Evolutionary conservation across 1,139 yeast species (phyloP).

Genomic region (Nakaseomyces nivariensis): DNA sequence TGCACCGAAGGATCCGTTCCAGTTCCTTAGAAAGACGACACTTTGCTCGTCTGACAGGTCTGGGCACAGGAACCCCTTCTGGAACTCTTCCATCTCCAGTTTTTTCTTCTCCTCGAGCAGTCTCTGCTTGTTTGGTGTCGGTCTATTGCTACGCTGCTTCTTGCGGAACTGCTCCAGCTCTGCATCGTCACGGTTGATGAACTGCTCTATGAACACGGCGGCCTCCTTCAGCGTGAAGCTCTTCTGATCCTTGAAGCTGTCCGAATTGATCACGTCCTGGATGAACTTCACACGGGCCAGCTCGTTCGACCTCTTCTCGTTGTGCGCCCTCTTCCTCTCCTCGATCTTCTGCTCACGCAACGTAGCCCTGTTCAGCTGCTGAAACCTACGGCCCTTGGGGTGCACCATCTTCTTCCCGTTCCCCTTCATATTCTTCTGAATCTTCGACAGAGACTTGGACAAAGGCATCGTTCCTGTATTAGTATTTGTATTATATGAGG

Average conservation of each 20-base stretch:
- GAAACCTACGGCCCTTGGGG: constrained; percentile 81
- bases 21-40: constrained; percentile 49
- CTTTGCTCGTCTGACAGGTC: constrained; percentile 54
- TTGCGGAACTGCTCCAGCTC: constrained; percentile 51
- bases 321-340: constrained; percentile 43
- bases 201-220: constrained; percentile 50
- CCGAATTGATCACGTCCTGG: constrained; percentile 49
- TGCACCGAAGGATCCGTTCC: constrained; percentile 87
- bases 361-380: constrained; percentile 77
- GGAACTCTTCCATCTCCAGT: constrained; percentile 50
- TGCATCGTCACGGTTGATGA: constrained; percentile 59
- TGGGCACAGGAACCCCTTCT: constrained; percentile 66
- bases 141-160: constrained; percentile 79
- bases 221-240: constrained; percentile 48
- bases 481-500: neutral
- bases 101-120: constrained; percentile 52
- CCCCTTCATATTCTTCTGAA: constrained; percentile 42
- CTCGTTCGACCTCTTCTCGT: constrained; percentile 53
- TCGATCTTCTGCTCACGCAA: constrained; percentile 65
- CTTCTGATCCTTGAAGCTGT: constrained; percentile 34
- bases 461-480: constrained; percentile 52
- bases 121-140: constrained; percentile 62
- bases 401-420: constrained; percentile 44
- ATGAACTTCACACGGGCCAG: constrained; percentile 47
- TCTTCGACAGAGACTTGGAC: constrained; percentile 63